Base-by-base conservation (phyloP, 768 basidiomycete species). In the Lactarius pseudohatsudake region DNA sequence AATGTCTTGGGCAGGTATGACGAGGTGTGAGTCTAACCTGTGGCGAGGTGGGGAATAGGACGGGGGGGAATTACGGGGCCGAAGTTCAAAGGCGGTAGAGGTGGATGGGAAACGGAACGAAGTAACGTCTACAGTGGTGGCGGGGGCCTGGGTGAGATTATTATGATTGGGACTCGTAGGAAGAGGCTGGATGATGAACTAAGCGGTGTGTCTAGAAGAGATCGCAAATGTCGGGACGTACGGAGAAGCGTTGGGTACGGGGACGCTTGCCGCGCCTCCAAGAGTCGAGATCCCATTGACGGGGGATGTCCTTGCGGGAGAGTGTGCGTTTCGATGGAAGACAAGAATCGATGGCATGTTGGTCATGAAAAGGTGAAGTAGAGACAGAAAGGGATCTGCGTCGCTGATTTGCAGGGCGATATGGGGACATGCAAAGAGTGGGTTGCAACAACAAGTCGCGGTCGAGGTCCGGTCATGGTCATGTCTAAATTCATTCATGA, bases 181-280 rank as follows among this genome's bases (percentile, higher is more conserved):
- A 60, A 50, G 18, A 61, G 36, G 62, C 68, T 56, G 47, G 36
- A 34, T 10, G 55, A 28, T 34, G 38, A 64, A 59, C 58, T 36
- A 41, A 30, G 64, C 28, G 50, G 15, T 45, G 7, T 58, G 64
- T 34, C 62, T 34, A 66, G 55, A 45, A 43, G 36, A 57, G 50
- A 55, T 8, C 20, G 22, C 11, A 28, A 26, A 47, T 18, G 59
- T 57, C 54, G n/a, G 54, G 54, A 74, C 84, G 71, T 71, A 86
- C 86, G 22, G 81, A 78, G 55, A 75, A 65, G 65, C 84, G 40
- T 10, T 53, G 81, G 62, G 81, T 75, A 28, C 85, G 83, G 38
- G 81, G 80, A 61, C 84, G 77, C 72, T 89, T 89, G 32, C 82
- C 81, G 62, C 80, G 79, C 66, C 82, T 77, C 81, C 83, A 85